These are phyloP conservation scores for Paracorniculantispora psalliotae DNA, from an alignment of 2,329 filamentous ascomycete species.

Conservation along the genomic window DNA sequence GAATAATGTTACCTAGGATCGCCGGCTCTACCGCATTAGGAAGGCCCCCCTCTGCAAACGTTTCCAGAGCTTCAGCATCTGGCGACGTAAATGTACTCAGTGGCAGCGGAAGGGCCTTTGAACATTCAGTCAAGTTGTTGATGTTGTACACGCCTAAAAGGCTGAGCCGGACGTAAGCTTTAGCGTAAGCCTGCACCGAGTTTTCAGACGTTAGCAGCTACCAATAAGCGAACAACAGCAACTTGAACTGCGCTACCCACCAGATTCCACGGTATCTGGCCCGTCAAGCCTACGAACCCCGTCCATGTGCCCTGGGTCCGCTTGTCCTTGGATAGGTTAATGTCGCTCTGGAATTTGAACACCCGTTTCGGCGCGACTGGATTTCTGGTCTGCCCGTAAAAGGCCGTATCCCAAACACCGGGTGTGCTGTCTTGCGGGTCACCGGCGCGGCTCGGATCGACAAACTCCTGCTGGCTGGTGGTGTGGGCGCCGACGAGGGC, in stretches of 20 bases:
- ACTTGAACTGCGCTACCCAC: not conserved
- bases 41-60: no score
- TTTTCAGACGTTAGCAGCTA: not conserved
- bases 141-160: conserved; percentile 51
- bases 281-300: not conserved
- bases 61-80: no score
- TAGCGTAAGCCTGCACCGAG: conserved; percentile 42
- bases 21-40: no score
- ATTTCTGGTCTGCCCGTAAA: conserved; percentile 36
- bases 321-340: conserved; percentile 31
- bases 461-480: conserved; percentile 41
- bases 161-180: conserved; percentile 46
- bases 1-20: no score
- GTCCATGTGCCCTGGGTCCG: conserved; percentile 20
- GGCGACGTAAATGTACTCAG: no score
- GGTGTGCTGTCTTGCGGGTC: conserved; percentile 46
- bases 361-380: conserved; percentile 26
- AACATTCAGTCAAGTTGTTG: conserved; percentile 49
- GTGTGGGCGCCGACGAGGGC: conserved; percentile 51
- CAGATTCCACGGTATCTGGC: conserved; percentile 4
- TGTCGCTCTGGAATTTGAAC: conserved; percentile 36
- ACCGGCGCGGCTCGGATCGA: conserved; percentile 32
- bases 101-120: conserved; percentile 26
- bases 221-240: not conserved
- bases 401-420: conserved; percentile 46